Base-by-base conservation (phyloP, 352 stramenopile genomes). In the Globisporangium cylindrosporum region DNA sequence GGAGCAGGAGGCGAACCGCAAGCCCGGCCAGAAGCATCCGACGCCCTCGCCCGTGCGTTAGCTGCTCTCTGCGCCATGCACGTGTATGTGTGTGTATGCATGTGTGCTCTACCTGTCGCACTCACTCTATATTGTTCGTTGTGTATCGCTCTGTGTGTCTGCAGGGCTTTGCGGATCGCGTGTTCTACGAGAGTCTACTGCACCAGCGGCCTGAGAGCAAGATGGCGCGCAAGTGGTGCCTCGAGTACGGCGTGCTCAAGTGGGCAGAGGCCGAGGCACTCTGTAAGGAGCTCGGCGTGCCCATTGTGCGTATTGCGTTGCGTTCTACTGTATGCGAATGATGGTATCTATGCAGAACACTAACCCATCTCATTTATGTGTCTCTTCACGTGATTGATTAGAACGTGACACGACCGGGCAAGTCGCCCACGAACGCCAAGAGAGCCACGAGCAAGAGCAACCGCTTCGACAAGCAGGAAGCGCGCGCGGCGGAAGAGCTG, bases 151-250 rank as follows among this genome's bases (percentile, higher is more conserved):
- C 6, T 18, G 41, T 24, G 12, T 27, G 7, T n/a, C 27, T 25
- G 6, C 74, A 95, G 81, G 90, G 88, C 61, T 94, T 91, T 72
- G 88, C 88, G 38, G 90, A 97, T 59, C 86, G 90, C 63, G 90
- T 97, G 15, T 97, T 97, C 73, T 97, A 97, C 70, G 90, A 97
- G 78, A 96, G 88, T 68, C 66, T 97, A 67, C 72, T 95, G 64
- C 83, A 92, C 60, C 90, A 97, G 75, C 84, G 86, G 15, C 88
- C 90, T 0, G 71, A 92, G 54, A 95, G 88, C 62, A 84, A 75
- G 73, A 97, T 97, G 87, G 90, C 86, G 18, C 79, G 87, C 70
- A 97, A 97, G 69, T 97, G 90, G 90, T 97, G 90, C 65, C 80
- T 97, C 24, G 90, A 97, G 75, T 92, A 95, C 70, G 90, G 90